Conservation (phyloP, 306 rosid species). For the Astragalus glycyphyllos region DNA sequence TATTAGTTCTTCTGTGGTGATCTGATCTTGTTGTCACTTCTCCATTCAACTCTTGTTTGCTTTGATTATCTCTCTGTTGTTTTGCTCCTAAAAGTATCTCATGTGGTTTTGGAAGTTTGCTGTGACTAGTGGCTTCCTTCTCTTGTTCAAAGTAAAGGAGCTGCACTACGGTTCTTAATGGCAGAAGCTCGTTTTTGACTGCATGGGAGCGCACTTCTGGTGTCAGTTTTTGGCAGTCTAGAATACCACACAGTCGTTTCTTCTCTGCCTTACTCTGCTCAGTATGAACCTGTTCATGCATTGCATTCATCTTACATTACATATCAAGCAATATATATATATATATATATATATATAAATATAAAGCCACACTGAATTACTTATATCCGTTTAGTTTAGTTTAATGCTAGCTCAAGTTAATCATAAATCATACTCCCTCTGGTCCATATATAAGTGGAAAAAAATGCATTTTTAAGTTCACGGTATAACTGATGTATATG, state of each 20-base stretch:
- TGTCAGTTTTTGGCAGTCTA: constrained; percentile 81
- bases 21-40: constrained; percentile 48
- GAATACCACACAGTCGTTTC: constrained; percentile 73
- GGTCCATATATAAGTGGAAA: too few relatives aligned
- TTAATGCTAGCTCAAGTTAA: too few relatives aligned
- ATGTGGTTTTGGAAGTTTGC: constrained; percentile 52
- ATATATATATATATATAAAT: too few relatives aligned
- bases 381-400: too few relatives aligned
- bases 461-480: too few relatives aligned
- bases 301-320: constrained; percentile 29
- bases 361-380: too few relatives aligned
- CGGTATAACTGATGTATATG: too few relatives aligned
- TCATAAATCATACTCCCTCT: too few relatives aligned
- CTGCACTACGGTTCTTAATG: constrained; percentile 85
- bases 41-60: constrained; percentile 52
- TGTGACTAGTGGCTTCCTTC: constrained; percentile 45
- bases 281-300: constrained; percentile 67
- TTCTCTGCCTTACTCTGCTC: constrained; percentile 74
- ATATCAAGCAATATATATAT: too few relatives aligned
- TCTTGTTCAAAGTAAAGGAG: constrained; percentile 87
- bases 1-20: constrained; percentile 50
- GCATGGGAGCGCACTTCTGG: constrained; percentile 78
- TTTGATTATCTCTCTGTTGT: constrained; percentile 53
- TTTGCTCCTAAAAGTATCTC: constrained; percentile 60
- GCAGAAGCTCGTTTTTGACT: constrained; percentile 84